Conservation (phyloP, 2,329 filamentous ascomycete genomes). For the Plectosphaerella sp. region DNA sequence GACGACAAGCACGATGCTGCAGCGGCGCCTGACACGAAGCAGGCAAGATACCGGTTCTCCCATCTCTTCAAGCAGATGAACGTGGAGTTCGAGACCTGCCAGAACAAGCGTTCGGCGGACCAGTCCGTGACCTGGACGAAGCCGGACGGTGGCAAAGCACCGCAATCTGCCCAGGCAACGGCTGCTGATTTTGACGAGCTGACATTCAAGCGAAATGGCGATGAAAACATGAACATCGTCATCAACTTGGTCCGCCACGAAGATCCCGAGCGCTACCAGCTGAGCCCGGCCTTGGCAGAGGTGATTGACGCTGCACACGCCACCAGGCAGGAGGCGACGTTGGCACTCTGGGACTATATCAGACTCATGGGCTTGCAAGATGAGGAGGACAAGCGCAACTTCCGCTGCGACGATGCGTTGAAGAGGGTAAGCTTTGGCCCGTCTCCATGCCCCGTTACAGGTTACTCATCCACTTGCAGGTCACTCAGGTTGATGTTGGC, state of each 20-base stretch:
- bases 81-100: conserved; percentile 66
- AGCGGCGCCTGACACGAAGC: conserved; percentile 25
- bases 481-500: conserved; percentile 52
- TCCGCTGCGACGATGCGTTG: conserved; percentile 82
- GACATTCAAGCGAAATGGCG: conserved; percentile 84
- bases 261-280: conserved; percentile 74
- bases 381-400: conserved; percentile 89
- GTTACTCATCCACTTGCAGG: neutral
- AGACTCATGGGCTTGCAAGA: conserved; percentile 81
- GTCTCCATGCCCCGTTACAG: neutral
- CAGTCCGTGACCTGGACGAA: conserved; percentile 82
- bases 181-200: conserved; percentile 79
- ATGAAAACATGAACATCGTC: conserved; percentile 88
- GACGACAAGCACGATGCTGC: conserved; percentile 15
- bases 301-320: conserved; percentile 84
- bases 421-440: conserved; percentile 55
- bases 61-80: conserved; percentile 80
- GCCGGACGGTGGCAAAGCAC: conserved; percentile 38
- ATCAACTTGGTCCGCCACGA: conserved; percentile 85
- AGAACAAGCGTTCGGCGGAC: conserved; percentile 49
- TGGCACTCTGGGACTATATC: conserved; percentile 95
- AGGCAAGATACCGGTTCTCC: conserved; percentile 49
- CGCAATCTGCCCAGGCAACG: conserved; percentile 13
- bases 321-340: conserved; percentile 80
- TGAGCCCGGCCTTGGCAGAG: conserved; percentile 76